Evolutionary conservation across 257 asterid species (phyloP).

Genomic region (Gentiana straminea): DNA sequence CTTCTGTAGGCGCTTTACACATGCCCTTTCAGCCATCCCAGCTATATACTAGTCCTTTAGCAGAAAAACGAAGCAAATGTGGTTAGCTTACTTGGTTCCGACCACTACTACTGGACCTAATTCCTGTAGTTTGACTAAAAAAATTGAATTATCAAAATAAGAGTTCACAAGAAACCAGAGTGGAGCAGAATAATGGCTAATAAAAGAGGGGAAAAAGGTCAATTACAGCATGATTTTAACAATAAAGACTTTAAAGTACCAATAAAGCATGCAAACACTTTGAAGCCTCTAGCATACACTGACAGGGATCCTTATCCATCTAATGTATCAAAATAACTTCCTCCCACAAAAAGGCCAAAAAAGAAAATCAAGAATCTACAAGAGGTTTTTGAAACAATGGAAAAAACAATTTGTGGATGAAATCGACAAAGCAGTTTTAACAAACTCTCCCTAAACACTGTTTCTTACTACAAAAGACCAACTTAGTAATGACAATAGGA

Average conservation of each 20-base stretch:
- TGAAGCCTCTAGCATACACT: not conserved
- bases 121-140: not conserved
- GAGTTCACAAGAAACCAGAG: not conserved
- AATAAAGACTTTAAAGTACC: not conserved
- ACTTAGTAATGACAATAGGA: no score
- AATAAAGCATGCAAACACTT: not conserved
- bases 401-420: no score
- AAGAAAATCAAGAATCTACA: not conserved
- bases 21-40: conserved; percentile 71
- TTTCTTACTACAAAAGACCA: no score
- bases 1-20: conserved; percentile 94
- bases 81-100: not conserved
- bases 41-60: conserved; percentile 5
- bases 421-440: no score
- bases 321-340: not conserved
- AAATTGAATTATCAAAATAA: not conserved
- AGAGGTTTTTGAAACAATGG: no score
- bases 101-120: not conserved
- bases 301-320: not conserved
- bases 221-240: not conserved
- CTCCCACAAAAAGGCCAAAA: no score
- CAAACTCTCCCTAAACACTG: no score
- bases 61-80: conserved; percentile 6
- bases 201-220: not conserved
- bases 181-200: not conserved